Base-by-base conservation (phyloP, 208 protist genomes). In the Leishmania turanica region DNA sequence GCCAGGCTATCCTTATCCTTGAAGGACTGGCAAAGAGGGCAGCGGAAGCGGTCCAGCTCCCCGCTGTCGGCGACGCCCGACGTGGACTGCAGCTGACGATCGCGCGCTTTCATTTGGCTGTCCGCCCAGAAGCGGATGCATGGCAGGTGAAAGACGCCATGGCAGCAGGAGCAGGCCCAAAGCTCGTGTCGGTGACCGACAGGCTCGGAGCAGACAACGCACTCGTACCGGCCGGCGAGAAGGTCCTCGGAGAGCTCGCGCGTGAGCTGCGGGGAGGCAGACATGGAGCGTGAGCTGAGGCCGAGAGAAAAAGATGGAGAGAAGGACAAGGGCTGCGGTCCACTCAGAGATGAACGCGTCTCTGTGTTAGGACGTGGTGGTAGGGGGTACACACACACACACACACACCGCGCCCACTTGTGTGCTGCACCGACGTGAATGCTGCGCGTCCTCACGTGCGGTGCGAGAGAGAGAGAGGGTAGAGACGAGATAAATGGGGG, bases 91-190 rank as follows among this genome's bases (percentile, higher is more conserved):
- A 84, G 81, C 69, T 87, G 80, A 71, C 81, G 84, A 72, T 91
- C 87, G 2, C 89, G 88, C 80, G 91, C 87, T 75, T 93, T 87
- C 8, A 54, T 54, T 75, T 92, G 85, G 65, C 81, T 87, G 53
- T 83, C 78, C 17, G 84, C 88, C 93, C 94, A 97, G 56, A 75
- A 85, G 31, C 74, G 49, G 64, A 96, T 87, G 82, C 94, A 97
- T 13, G 72, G 66, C 47, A 97, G 84, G 82, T 97, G 94, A 13
- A 96, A 86, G 47, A 97, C 86, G 34, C 88, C 88, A 79, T 92
- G 94, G 84, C 94, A 97, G 34, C 81, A 81, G 54, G 56, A 31
- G 68, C 94, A 97, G 15, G 87, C 53, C 92, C 92, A 97, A 42
- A 95, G 78, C 34, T 80, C 87, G 24, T 92, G 80, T 40, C 83